Percentiles rank a stretch among this genome's conserved stretches.
Conservation (phyloP, 1,284 basidiomycete genomes). For the Cutaneotrichosporon cyanovorans region DNA sequence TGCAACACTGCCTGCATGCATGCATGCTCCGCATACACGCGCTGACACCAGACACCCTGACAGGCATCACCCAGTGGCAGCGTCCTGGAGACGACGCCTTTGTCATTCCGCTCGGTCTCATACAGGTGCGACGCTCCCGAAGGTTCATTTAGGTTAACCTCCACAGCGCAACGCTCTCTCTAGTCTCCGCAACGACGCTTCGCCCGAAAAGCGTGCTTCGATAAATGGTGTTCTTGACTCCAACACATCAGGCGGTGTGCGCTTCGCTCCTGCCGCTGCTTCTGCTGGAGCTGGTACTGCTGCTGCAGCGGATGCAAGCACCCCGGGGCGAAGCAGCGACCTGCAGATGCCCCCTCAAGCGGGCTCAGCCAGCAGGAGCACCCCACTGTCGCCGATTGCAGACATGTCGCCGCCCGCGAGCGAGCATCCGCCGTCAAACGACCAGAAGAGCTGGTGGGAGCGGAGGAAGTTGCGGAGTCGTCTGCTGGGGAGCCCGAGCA, state of each 20-base stretch:
- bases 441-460: conserved; percentile 14
- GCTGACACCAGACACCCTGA: conserved; percentile 54
- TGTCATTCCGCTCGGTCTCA: conserved; percentile 78
- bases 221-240: conserved; percentile 1
- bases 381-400: conserved; percentile 11
- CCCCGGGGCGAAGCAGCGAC: conserved; percentile 1
- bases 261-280: background rate
- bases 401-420: conserved; percentile 5
- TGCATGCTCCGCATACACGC: background rate
- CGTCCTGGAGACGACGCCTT: conserved; percentile 62
- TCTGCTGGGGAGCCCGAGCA: conserved; percentile 6
- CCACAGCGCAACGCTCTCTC: conserved; percentile 5
- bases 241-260: background rate
- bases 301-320: too few relatives aligned
- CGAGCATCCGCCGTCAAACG: background rate
- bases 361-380: conserved; percentile 9
- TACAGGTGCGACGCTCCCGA: conserved; percentile 51
- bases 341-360: background rate
- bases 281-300: too few relatives aligned
- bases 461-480: conserved; percentile 8
- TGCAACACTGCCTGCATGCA: too few relatives aligned
- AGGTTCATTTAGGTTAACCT: background rate
- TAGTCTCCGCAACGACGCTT: background rate
- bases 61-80: conserved; percentile 81
- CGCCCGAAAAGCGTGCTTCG: background rate